Evolutionary conservation across 73 alveolate species (phyloP).

Genomic region (Paramecium sexaurelia): DNA sequence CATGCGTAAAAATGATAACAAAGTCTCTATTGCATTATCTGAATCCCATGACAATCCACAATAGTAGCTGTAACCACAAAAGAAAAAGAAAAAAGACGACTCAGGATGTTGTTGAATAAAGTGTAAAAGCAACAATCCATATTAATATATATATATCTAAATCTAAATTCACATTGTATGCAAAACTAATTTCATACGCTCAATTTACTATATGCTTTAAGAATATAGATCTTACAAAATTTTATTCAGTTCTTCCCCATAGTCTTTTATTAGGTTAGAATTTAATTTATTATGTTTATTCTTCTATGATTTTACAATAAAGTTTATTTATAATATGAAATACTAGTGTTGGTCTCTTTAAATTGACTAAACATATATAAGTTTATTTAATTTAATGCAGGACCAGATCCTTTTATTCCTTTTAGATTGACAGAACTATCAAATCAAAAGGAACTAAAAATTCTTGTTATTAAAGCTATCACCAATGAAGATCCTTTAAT

Average conservation of each 20-base stretch:
- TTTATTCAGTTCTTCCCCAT: conserved; percentile 2
- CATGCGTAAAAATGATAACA: conserved; percentile 47
- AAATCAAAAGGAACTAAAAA: too few species aligned
- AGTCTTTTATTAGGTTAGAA: not conserved
- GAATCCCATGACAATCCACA: conserved; percentile 6
- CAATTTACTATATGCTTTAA: not conserved
- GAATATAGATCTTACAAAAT: not conserved
- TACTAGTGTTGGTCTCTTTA: too few species aligned
- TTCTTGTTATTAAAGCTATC: too few species aligned
- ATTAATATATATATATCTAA: not conserved
- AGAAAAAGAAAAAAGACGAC: conserved; percentile 37
- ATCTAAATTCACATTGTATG: not conserved
- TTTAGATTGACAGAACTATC: too few species aligned
- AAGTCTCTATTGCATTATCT: conserved; percentile 40
- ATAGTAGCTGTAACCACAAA: not conserved
- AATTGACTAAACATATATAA: too few species aligned
- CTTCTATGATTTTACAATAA: too few species aligned
- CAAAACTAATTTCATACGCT: not conserved
- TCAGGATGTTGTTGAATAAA: conserved; percentile 61
- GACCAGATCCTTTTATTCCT: too few species aligned
- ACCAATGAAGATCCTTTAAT: too few species aligned
- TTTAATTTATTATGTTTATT: too few species aligned
- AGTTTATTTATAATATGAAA: too few species aligned
- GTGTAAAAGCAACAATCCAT: not conserved
- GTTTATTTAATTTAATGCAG: too few species aligned